These are phyloP conservation scores for Podaxis mareebaensis DNA, from an alignment of 768 basidiomycete genomes.

Conservation along the genomic window DNA sequence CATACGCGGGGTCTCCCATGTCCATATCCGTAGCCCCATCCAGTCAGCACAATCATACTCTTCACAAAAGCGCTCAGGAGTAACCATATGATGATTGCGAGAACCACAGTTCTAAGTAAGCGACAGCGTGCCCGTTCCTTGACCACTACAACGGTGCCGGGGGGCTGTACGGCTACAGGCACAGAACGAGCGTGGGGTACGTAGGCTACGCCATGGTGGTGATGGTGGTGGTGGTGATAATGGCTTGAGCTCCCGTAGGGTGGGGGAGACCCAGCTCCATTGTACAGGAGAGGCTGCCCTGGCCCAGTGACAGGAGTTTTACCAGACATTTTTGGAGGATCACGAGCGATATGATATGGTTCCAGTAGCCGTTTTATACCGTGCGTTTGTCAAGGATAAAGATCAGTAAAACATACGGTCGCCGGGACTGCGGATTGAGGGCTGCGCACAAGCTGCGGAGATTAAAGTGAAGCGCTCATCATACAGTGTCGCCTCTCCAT, in stretches of 20 bases:
- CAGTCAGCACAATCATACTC: background rate
- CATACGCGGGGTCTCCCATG: conserved; percentile 9
- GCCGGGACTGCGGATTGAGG: background rate
- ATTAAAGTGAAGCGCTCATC: too few species aligned
- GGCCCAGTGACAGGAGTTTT: background rate
- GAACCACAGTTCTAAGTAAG: background rate
- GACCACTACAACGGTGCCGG: background rate
- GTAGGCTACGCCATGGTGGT: conserved; percentile 8
- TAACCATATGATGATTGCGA: conserved; percentile 7
- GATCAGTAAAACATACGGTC: conserved; percentile 10
- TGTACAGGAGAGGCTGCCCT: conserved; percentile 3
- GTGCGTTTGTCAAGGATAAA: background rate
- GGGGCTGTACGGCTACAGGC: conserved; percentile 2
- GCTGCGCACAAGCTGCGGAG: background rate
- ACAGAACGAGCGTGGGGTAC: background rate
- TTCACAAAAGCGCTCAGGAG: conserved; percentile 1
- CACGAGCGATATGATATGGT: background rate
- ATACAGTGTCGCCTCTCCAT: too few species aligned
- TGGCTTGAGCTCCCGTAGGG: conserved; percentile 9
- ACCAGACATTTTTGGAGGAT: background rate
- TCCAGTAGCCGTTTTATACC: background rate
- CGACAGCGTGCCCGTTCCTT: conserved; percentile 2
- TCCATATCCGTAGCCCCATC: background rate
- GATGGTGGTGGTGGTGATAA: background rate
- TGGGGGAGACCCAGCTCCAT: background rate